A percentile compares a stretch with the other conserved stretches of the same genome.
Evolutionary conservation across 2,329 filamentous ascomycete species (phyloP).

Genomic region (Aspergillus pseudoglaucus): DNA sequence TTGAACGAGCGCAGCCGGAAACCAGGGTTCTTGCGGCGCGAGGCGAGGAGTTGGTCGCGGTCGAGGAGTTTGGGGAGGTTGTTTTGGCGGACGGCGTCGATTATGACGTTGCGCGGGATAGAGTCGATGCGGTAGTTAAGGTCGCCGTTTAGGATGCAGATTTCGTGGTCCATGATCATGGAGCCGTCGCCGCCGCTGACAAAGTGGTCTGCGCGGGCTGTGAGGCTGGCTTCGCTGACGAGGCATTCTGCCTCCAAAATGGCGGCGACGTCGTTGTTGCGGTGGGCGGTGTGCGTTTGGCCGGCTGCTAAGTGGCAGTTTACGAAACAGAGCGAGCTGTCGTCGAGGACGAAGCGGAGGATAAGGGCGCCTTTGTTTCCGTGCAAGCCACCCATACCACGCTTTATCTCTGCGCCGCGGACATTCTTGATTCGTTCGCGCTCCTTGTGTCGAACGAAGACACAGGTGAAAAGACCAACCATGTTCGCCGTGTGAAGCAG

Average conservation of each 20-base stretch:
- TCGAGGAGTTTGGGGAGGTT: slow-evolving; percentile 84
- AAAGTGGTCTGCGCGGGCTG: slow-evolving; percentile 67
- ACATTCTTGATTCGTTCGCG: slow-evolving; percentile 71
- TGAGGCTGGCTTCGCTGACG: slow-evolving; percentile 63
- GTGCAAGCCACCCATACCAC: slow-evolving; percentile 89
- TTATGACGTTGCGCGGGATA: slow-evolving; percentile 88
- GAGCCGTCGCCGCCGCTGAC: slow-evolving; percentile 88
- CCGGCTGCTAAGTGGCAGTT: slow-evolving; percentile 97
- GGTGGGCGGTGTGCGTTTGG: slow-evolving; percentile 79
- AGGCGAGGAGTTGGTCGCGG: slow-evolving; percentile 85
- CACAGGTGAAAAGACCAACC: slow-evolving; percentile 90
- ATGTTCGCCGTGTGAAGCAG: slow-evolving; percentile 83
- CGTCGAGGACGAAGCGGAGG: slow-evolving; percentile 86
- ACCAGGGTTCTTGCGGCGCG: slow-evolving; percentile 78
- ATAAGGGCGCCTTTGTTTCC: slow-evolving; percentile 95
- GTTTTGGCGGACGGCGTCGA: slow-evolving; percentile 72
- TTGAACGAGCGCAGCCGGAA: slow-evolving; percentile 84
- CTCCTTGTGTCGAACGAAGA: slow-evolving; percentile 81
- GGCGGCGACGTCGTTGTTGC: slow-evolving; percentile 84
- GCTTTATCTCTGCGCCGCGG: slow-evolving; percentile 77
- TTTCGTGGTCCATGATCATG: slow-evolving; percentile 93
- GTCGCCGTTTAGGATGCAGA: slow-evolving; percentile 94
- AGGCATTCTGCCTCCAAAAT: slow-evolving; percentile 77
- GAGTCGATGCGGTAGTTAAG: slow-evolving; percentile 98
- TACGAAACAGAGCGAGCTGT: slow-evolving; percentile 90